Evolutionary conservation across 192 early-diverging fungal genomes (phyloP), one percentile per base, ranked within the genome.

Genomic region (Chytriomyces sp.): DNA sequence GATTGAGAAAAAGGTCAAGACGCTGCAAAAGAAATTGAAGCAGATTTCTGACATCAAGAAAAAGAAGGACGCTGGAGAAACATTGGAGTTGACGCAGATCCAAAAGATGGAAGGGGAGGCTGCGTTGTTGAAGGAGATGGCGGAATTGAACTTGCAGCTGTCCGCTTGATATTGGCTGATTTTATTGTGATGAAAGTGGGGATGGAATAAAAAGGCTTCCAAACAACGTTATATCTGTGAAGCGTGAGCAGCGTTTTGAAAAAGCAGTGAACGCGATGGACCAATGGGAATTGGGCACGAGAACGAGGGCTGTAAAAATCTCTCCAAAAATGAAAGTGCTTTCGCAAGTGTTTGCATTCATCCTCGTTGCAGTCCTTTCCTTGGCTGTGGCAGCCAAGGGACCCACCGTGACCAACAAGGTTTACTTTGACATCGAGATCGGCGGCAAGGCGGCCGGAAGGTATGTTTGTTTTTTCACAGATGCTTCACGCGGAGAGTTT

Each of bases 11-110:
- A 93, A 92, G 80, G 86, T 96, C 72, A 91, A 95, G 61, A 88
- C 85, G 45, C 80, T 98, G 20, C 91, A 93, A 65, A 99, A 97
- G 86, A 99, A 98, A 83, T 79, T 98, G 62, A 91, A 91, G 75
- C 93, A 95, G 83, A 98, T 99, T 81, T 85, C 85, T 47, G 93
- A 93, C 59, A 87, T 99, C 53, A 95, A 93, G 78, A 89, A 90
- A 50, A 92, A 90, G 74, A 87, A 91, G 77, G 86, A 85, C 26
- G 87, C 85, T 16, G 96, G 96, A 43, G 93, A 94, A 63, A 84
- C 79, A 18, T 83, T 99, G 7, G 96, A 96, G 82, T 83, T 90
- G 69, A 93, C 94, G 24, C 95, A 96, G 86, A 83, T 92, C 13
- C 87, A 91, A 68, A 94, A 94, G 81, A 85, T 91, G 53, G 84